These are phyloP conservation scores for Pseudonitzschia delicatissima DNA, from an alignment of 108 stramenopile genomes.

Conservation along the genomic window DNA sequence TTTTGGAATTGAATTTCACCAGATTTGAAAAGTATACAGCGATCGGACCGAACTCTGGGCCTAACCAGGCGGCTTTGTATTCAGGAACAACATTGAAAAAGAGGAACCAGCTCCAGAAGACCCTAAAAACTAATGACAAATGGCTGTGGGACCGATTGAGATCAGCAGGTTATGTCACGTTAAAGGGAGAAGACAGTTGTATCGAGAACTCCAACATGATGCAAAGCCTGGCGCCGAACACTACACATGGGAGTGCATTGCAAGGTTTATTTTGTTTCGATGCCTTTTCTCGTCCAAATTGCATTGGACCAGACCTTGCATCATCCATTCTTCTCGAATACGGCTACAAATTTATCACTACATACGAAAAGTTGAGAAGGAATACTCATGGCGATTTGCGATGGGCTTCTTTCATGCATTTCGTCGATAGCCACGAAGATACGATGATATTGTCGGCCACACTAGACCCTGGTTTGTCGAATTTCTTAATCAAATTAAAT, in stretches of 20 bases:
- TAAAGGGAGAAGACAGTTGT: constrained; percentile 57
- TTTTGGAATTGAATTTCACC: constrained; percentile 31
- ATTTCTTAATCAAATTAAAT: constrained; percentile 3
- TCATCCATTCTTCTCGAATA: constrained; percentile 36
- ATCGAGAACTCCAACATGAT: constrained; percentile 56
- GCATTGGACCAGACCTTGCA: constrained; percentile 37
- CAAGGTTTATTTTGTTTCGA: constrained; percentile 47
- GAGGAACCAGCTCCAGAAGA: constrained; percentile 7
- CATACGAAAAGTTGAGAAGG: constrained; percentile 25
- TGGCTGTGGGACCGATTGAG: constrained; percentile 58
- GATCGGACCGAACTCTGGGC: constrained; percentile 56
- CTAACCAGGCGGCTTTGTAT: constrained; percentile 55
- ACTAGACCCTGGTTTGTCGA: constrained; percentile 36
- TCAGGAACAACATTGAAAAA: constrained; percentile 32
- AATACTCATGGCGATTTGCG: constrained; percentile 5
- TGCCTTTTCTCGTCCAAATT: constrained; percentile 48
- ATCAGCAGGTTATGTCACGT: constrained; percentile 38
- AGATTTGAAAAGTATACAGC: constrained; percentile 40
- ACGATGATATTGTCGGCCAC: constrained; percentile 31
- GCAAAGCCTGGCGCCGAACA: constrained; percentile 42
- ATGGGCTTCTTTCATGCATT: constrained; percentile 55
- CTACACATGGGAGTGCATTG: constrained; percentile 42
- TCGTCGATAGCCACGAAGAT: constrained; percentile 58
- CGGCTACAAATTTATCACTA: constrained; percentile 30
- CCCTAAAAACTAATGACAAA: constrained; percentile 5